Evolutionary conservation across 805 yeast genomes (phyloP).

Genomic region (Candida stauntonica): DNA sequence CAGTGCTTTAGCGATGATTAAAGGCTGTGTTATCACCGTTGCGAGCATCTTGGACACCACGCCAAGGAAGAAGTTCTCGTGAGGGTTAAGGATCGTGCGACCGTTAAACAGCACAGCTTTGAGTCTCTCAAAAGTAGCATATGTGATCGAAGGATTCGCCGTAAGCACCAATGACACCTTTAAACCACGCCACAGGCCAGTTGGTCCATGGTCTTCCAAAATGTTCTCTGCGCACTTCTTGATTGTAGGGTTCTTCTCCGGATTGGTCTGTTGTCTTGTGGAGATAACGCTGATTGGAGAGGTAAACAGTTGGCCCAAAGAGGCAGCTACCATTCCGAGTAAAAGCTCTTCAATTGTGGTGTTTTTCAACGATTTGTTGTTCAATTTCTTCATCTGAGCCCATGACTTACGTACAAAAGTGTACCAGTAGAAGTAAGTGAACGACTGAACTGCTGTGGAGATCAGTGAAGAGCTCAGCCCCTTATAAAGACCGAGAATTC

Average conservation of each 20-base stretch:
- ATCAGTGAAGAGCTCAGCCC: constrained; percentile 65
- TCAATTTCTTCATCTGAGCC: constrained; percentile 30
- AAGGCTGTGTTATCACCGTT: constrained; percentile 76
- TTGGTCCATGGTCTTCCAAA: constrained; percentile 55
- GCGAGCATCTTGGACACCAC: constrained; percentile 80
- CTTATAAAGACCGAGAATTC: constrained; percentile 64
- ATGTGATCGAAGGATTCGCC: constrained; percentile 81
- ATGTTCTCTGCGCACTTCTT: constrained; percentile 45
- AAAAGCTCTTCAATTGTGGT: constrained; percentile 64
- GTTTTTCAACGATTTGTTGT: constrained; percentile 21
- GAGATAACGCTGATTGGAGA: constrained; percentile 79
- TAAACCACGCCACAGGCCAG: constrained; percentile 80
- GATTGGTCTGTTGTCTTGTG: constrained; percentile 56
- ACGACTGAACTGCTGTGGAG: constrained; percentile 73
- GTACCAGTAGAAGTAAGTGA: constrained; percentile 87
- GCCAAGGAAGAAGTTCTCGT: constrained; percentile 67
- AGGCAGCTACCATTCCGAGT: constrained; percentile 79
- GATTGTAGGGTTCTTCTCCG: constrained; percentile 31
- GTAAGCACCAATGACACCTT: constrained; percentile 77
- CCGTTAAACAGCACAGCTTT: constrained; percentile 40
- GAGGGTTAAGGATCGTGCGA: constrained; percentile 44
- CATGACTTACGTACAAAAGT: constrained; percentile 60
- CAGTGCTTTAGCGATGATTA: constrained; percentile 80
- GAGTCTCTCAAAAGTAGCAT: constrained; percentile 72
- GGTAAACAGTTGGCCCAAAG: constrained; percentile 74